These are phyloP conservation scores for Parafenestella ontariensis DNA, from an alignment of 2,329 filamentous ascomycete species.

Conservation along the genomic window DNA sequence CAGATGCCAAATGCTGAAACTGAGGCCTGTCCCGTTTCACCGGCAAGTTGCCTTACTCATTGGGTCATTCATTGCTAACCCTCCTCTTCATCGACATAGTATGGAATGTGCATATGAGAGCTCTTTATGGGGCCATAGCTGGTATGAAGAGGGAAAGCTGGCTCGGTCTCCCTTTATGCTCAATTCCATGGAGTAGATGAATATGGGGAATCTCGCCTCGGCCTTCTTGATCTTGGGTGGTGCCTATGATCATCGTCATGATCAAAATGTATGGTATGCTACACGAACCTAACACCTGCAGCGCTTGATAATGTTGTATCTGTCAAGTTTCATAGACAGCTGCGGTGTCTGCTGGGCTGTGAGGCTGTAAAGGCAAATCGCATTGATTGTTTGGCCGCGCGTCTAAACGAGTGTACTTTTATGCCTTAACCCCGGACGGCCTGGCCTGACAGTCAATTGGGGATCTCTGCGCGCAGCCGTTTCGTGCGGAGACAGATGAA, in stretches of 20 bases:
- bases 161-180: neutral
- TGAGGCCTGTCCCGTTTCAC: neutral
- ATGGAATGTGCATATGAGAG: neutral
- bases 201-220: neutral
- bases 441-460: too few relatives aligned
- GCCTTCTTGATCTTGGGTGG: neutral
- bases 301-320: neutral
- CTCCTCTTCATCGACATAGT: neutral
- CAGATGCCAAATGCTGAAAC: neutral
- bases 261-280: neutral
- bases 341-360: neutral
- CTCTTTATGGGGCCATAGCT: neutral
- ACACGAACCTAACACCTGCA: neutral
- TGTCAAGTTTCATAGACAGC: neutral
- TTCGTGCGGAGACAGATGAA: neutral
- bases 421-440: neutral
- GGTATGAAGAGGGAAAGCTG: neutral
- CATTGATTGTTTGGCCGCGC: neutral
- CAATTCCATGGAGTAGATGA: neutral
- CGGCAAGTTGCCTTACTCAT: neutral
- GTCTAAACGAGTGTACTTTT: neutral
- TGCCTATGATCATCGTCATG: neutral
- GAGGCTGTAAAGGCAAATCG: neutral
- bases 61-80: neutral
- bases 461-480: neutral